A percentile compares a stretch with the other conserved stretches of the same genome.
Conservation (phyloP, 2,329 filamentous ascomycete genomes). For the Alternaria tenuissima region DNA sequence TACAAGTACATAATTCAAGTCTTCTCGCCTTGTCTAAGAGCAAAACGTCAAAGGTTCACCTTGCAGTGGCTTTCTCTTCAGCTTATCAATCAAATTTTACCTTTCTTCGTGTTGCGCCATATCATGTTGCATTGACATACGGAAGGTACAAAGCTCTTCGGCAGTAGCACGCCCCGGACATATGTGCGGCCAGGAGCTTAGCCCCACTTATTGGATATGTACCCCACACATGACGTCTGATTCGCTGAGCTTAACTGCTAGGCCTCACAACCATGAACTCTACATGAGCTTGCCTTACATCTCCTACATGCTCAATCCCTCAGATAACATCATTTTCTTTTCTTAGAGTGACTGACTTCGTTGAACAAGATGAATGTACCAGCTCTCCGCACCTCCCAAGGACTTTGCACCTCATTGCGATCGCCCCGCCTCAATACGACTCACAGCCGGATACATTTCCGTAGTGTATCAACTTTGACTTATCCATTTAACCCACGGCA, state of each 20-base stretch:
- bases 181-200: conserved; percentile 8
- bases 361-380: not conserved
- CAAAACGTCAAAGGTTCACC: not conserved
- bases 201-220: not conserved
- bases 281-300: not conserved
- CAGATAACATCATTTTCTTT: not conserved
- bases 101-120: not conserved
- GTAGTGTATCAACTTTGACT: not conserved
- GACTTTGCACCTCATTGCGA: not conserved
- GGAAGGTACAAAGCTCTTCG: not conserved
- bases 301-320: not conserved
- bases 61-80: not conserved
- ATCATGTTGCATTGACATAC: not conserved
- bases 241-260: not conserved
- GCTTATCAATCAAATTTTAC: not conserved
- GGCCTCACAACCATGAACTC: not conserved
- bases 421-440: not conserved
- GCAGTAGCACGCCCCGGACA: conserved; percentile 3
- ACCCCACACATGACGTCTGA: not conserved
- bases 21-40: not conserved
- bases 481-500: not conserved
- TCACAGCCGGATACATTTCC: not conserved
- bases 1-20: not conserved
- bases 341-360: too few species aligned
- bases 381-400: not conserved